These are phyloP conservation scores for Mesembryanthemum crystallinum DNA, from an alignment of 148 eudicot species.

Conservation along the genomic window DNA sequence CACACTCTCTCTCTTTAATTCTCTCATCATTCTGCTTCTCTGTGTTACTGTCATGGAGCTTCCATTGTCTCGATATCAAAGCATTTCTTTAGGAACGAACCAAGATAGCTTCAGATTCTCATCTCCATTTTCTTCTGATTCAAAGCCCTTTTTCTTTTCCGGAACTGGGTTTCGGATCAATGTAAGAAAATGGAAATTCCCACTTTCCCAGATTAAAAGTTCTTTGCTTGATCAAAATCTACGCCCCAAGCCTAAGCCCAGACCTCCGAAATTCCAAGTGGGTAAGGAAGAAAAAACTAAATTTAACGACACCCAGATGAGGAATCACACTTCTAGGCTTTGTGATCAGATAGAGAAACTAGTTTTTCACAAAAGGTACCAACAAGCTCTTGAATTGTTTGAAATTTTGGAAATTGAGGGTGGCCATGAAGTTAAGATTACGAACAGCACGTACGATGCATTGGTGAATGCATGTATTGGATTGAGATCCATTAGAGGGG, in stretches of 20 bases:
- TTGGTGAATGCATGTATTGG: constrained; percentile 70
- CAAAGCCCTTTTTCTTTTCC: constrained; percentile 22
- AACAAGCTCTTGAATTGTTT: constrained; percentile 73
- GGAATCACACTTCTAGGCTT: constrained; percentile 25
- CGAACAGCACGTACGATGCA: constrained; percentile 72
- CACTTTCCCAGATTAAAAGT: constrained; percentile 34
- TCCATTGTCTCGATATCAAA: constrained; percentile 39
- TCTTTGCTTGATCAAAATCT: constrained; percentile 45
- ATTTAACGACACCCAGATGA: constrained; percentile 10
- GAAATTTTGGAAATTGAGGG: constrained; percentile 67
- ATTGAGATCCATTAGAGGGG: constrained; percentile 68
- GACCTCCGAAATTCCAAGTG: constrained; percentile 28
- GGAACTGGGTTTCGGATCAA: constrained; percentile 25
- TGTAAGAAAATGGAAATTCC: constrained; percentile 24
- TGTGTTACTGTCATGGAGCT: constrained; percentile 44
- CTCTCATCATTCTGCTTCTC: background rate
- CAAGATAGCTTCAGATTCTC: constrained; percentile 31
- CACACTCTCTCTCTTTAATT: background rate
- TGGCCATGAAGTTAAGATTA: constrained; percentile 30
- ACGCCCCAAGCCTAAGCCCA: constrained; percentile 52
- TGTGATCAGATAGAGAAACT: constrained; percentile 64
- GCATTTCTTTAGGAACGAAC: constrained; percentile 29
- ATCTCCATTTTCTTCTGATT: constrained; percentile 21
- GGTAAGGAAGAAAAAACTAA: constrained; percentile 26
- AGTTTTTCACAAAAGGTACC: constrained; percentile 43